phyloP scores from a whole-genome alignment of 768 basidiomycete species.

The Lactarius sp. region DNA sequence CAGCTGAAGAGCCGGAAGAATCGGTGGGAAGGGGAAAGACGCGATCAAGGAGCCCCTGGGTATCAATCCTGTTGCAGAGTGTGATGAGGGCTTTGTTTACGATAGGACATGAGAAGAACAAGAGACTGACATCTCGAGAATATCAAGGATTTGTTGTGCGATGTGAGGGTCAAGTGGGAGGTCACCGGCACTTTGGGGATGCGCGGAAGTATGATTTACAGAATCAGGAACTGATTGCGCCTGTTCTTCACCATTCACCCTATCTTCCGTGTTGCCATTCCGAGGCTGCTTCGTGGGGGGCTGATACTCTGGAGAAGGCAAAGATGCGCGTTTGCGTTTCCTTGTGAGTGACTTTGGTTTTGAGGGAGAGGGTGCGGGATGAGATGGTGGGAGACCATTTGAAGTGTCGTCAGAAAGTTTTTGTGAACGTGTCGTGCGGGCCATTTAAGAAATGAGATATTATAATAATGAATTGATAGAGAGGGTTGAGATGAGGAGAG shows the following conservation, averaged over 20 bases:
- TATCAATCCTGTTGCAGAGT: slow-evolving; percentile 51
- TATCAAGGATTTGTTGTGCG: slow-evolving; percentile 53
- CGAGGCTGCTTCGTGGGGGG: slow-evolving; percentile 48
- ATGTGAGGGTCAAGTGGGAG: slow-evolving; percentile 41
- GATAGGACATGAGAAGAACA: slow-evolving; percentile 4
- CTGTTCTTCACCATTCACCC: slow-evolving; percentile 33
- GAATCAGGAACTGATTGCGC: slow-evolving; percentile 24
- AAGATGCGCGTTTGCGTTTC: slow-evolving; percentile 64
- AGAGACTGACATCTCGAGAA: slow-evolving; percentile 49
- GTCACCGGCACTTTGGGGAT: slow-evolving; percentile 42
- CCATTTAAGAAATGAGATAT: slow-evolving; percentile 43
- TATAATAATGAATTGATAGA: slow-evolving; percentile 9
- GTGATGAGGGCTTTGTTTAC: slow-evolving; percentile 10
- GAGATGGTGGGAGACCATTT: slow-evolving; percentile 32
- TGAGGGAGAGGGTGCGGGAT: slow-evolving; percentile 25
- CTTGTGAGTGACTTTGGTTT: slow-evolving; percentile 38
- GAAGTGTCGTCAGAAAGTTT: slow-evolving; percentile 34
- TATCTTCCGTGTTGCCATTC: slow-evolving; percentile 30
- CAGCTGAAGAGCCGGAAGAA: slow-evolving; percentile 39
- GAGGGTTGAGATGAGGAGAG: background rate
- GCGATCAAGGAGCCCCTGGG: slow-evolving; percentile 74
- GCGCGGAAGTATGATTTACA: slow-evolving; percentile 25
- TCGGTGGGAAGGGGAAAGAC: slow-evolving; percentile 55
- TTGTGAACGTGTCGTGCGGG: slow-evolving; percentile 70
- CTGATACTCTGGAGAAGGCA: slow-evolving; percentile 44